These are phyloP conservation scores for Manihot esculenta DNA, from an alignment of 441 rosid genomes.

Conservation along the genomic window DNA sequence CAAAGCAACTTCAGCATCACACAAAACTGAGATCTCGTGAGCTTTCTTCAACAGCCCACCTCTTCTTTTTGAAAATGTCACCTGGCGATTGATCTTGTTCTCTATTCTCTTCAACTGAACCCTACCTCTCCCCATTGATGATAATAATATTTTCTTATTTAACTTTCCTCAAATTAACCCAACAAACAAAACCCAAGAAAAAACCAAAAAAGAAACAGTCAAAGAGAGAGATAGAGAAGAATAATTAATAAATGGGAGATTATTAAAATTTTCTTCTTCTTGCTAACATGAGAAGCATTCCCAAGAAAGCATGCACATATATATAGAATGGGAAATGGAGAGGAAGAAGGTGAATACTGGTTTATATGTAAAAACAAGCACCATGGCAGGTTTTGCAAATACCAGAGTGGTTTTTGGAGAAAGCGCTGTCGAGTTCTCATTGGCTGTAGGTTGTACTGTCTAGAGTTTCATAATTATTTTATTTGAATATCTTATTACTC, in stretches of 20 bases:
- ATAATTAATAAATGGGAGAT: conserved; percentile 13
- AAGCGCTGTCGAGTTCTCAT: conserved; percentile 31
- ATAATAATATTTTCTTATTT: too few species aligned
- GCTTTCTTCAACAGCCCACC: conserved; percentile 86
- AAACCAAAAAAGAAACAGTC: conserved; percentile 15
- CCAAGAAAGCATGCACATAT: conserved; percentile 31
- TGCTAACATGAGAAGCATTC: conserved; percentile 21
- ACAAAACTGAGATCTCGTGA: conserved; percentile 89
- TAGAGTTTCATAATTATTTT: not conserved
- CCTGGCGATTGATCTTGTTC: conserved; percentile 93
- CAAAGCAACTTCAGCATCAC: conserved; percentile 91
- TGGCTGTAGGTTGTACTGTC: conserved; percentile 6
- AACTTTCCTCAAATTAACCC: conserved; percentile 39
- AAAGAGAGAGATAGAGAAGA: not conserved
- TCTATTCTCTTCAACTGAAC: conserved; percentile 94
- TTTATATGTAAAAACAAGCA: not conserved
- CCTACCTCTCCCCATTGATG: conserved; percentile 80
- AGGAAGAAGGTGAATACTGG: conserved; percentile 3
- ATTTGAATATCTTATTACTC: too few species aligned
- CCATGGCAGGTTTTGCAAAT: not conserved
- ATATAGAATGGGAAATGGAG: conserved; percentile 13
- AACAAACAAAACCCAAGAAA: conserved; percentile 35
- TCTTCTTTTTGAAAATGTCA: conserved; percentile 90
- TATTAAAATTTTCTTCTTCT: conserved; percentile 35
- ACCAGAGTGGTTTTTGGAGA: conserved; percentile 24